A percentile compares a stretch with the other conserved stretches of the same genome.
Evolutionary conservation across 106 monocot genomes (phyloP).

Genomic region (Posidonia australis): DNA sequence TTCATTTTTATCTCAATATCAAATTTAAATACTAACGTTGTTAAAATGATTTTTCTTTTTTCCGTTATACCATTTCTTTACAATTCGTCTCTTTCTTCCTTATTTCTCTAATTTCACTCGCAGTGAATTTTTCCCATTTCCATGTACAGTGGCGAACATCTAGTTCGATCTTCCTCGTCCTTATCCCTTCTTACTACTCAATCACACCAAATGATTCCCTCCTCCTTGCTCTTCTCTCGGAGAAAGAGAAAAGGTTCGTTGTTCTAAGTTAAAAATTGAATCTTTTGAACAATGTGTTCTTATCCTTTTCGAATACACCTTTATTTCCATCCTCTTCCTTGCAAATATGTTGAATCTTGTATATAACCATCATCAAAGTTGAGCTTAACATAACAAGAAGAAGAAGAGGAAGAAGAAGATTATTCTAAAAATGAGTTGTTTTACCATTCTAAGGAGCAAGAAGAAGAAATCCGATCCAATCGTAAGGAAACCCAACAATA

Average conservation of each 20-base stretch:
- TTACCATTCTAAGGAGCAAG: constrained; percentile 48
- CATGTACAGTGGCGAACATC: too few species aligned
- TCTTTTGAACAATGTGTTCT: background rate
- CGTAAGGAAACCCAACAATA: constrained; percentile 16
- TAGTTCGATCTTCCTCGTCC: too few species aligned
- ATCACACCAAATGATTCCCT: too few species aligned
- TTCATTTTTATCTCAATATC: too few species aligned
- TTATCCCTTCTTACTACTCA: too few species aligned
- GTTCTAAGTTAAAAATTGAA: background rate
- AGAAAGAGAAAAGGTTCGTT: background rate
- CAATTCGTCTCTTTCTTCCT: too few species aligned
- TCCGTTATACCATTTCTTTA: too few species aligned
- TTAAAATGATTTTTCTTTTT: too few species aligned
- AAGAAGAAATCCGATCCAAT: constrained; percentile 43
- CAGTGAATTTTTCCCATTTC: too few species aligned
- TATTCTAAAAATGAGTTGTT: constrained; percentile 55
- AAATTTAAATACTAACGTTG: too few species aligned
- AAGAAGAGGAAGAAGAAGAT: background rate
- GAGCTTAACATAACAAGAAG: background rate
- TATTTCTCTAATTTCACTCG: too few species aligned
- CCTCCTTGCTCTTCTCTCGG: background rate
- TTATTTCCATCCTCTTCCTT: background rate
- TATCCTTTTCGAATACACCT: too few species aligned
- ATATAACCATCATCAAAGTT: background rate
- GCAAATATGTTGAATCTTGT: background rate